These are phyloP conservation scores for Ricinus communis DNA, from an alignment of 345 rosid species.

Conservation along the genomic window DNA sequence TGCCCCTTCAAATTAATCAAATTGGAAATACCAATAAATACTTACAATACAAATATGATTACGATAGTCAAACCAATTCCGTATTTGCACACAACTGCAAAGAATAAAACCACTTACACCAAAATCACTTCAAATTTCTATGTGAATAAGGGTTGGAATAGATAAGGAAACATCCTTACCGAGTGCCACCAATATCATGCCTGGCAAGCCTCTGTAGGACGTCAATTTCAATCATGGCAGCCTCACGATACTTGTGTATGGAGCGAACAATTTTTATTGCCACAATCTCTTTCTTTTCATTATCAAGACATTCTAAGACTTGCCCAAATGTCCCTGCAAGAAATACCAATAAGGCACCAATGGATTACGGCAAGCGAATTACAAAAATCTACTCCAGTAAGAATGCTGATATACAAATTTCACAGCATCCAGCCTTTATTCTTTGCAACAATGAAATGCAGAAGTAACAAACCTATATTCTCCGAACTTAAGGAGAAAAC, in stretches of 20 bases:
- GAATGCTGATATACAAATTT: not conserved
- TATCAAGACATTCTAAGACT: slow-evolving; percentile 31
- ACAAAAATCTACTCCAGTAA: not conserved
- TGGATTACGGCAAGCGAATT: not conserved
- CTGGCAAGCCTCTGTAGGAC: slow-evolving; percentile 32
- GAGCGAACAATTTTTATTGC: slow-evolving; percentile 35
- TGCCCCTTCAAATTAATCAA: slow-evolving; percentile 36
- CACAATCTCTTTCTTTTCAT: slow-evolving; percentile 27
- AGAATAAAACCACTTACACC: slow-evolving; percentile 49
- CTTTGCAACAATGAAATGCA: not conserved
- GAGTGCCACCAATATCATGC: slow-evolving; percentile 23
- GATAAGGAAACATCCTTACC: slow-evolving; percentile 25
- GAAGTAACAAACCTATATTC: not conserved
- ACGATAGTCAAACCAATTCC: slow-evolving; percentile 41
- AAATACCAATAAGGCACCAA: not conserved
- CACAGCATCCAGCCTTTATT: not conserved
- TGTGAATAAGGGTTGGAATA: slow-evolving; percentile 8
- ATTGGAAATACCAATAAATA: slow-evolving; percentile 29
- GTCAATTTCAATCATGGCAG: slow-evolving; percentile 38
- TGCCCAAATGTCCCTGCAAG: slow-evolving; percentile 31
- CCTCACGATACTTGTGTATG: slow-evolving; percentile 32
- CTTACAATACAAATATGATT: slow-evolving; percentile 38
- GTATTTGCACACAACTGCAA: slow-evolving; percentile 39
- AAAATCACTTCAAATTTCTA: slow-evolving; percentile 36
- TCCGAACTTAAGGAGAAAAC: not conserved